Base-by-base conservation (phyloP, 208 protist genomes). In the Strigomonas oncopelti region DNA sequence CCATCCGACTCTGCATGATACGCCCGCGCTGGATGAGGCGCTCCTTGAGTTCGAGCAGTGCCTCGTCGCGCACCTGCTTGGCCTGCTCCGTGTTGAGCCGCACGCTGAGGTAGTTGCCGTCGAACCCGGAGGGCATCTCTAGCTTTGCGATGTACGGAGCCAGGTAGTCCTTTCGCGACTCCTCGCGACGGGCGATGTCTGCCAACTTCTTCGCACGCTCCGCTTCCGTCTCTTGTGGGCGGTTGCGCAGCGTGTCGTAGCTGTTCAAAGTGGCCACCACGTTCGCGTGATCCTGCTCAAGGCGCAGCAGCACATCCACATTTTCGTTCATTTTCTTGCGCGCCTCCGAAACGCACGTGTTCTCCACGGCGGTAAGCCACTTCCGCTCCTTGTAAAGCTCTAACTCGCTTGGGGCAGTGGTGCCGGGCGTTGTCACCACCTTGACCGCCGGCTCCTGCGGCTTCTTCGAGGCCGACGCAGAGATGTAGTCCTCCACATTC, bases 221-320 rank as follows among this genome's bases (percentile, higher is more conserved):
- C 27, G 77, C 78, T 72, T 96, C 89, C 34, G 87, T 90, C 67
- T 94, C 91, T 51, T 76, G 84, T 11, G 89, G 86, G 3, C 85
- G 84, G 54, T 96, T 96, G 66, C 92, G 89, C 62, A 96, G 80
- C 16, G 90, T 95, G 71, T 96, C 92, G 78, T 93, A 95, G 24
- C 73, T 66, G 56, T 85, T 93, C 4, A 93, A 61, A 1, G 88
- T 46, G 13, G 72, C 54, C 14, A 69, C 51, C 27, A 84, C 76
- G 34, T 80, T 65, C 20, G 3, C 60, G 61, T 91, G 81, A 45
- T 81, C 84, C 32, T 69, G 64, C 56, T 81, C 77, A 28, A 84
- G 67, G 7, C 75, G 60, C 5, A 79, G 69, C 13, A 96, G 66
- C 42, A 94, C 84, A 28, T 85, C 79, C 55, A 84, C 61, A 65